These are phyloP conservation scores for Phyllachora maydis DNA, from an alignment of 2,329 filamentous ascomycete species.

Conservation along the genomic window DNA sequence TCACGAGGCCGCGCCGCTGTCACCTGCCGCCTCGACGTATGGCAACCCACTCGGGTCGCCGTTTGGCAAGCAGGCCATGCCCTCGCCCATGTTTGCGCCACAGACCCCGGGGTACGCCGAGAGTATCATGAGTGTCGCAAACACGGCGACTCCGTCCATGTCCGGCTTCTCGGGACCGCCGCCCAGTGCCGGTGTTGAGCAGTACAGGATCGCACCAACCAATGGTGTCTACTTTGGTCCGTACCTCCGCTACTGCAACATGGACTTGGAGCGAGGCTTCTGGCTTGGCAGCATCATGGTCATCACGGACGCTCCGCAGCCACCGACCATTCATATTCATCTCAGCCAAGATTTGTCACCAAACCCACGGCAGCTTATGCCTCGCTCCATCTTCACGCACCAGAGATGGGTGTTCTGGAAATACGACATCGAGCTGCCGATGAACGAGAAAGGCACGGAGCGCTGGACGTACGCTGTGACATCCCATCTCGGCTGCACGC, in stretches of 20 bases:
- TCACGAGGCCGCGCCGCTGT: slow-evolving; percentile 63
- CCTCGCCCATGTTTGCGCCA: slow-evolving; percentile 66
- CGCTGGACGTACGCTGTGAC: slow-evolving; percentile 98
- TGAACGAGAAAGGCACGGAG: slow-evolving; percentile 62
- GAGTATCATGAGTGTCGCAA: slow-evolving; percentile 66
- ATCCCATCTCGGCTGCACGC: slow-evolving; percentile 89
- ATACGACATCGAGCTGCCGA: slow-evolving; percentile 76
- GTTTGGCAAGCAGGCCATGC: slow-evolving; percentile 45
- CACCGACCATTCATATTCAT: slow-evolving; percentile 91
- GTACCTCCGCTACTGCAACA: slow-evolving; percentile 88
- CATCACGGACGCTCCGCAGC: slow-evolving; percentile 76
- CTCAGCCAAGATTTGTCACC: slow-evolving; percentile 78
- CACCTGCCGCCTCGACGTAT: slow-evolving; percentile 59
- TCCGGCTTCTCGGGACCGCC: slow-evolving; percentile 81
- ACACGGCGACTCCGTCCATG: slow-evolving; percentile 51
- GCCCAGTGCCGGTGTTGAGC: slow-evolving; percentile 69
- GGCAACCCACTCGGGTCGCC: slow-evolving; percentile 55
- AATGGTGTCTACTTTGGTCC: slow-evolving; percentile 98
- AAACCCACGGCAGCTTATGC: slow-evolving; percentile 71
- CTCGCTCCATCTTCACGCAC: slow-evolving; percentile 68
- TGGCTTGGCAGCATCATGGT: slow-evolving; percentile 92
- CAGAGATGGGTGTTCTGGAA: slow-evolving; percentile 92
- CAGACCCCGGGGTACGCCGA: slow-evolving; percentile 70
- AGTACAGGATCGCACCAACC: slow-evolving; percentile 83
- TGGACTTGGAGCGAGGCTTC: slow-evolving; percentile 77